These are phyloP conservation scores for Paraphaeosphaeria minitans DNA, from an alignment of 2,329 filamentous ascomycete genomes.

Conservation along the genomic window DNA sequence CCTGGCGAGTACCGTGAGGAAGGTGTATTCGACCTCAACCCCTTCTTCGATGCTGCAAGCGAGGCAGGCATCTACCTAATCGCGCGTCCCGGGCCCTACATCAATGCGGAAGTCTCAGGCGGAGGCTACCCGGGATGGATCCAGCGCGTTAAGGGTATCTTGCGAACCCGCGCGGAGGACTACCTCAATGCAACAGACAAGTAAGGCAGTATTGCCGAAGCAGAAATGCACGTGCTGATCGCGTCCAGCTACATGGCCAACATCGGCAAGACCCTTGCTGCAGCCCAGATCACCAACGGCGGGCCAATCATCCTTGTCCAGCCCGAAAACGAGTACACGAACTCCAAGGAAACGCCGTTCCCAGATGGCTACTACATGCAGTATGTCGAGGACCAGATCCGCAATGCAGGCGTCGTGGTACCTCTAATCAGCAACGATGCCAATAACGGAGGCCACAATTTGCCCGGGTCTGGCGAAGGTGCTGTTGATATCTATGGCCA, in stretches of 20 bases:
- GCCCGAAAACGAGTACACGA: conserved; percentile 80
- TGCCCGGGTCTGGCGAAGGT: conserved; percentile 61
- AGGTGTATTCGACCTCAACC: conserved; percentile 73
- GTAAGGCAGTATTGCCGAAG: conserved; percentile 47
- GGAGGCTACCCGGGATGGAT: conserved; percentile 85
- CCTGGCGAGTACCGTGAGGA: conserved; percentile 71
- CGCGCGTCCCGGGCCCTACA: conserved; percentile 72
- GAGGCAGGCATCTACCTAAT: conserved; percentile 78
- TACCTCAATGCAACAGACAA: conserved; percentile 71
- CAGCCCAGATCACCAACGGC: conserved; percentile 80
- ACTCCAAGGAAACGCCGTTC: conserved; percentile 57
- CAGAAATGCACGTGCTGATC: conserved; percentile 5
- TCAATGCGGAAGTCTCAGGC: conserved; percentile 77
- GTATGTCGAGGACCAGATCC: conserved; percentile 71
- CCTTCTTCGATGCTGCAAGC: conserved; percentile 76
- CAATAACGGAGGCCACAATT: conserved; percentile 63
- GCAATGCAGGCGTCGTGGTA: conserved; percentile 71
- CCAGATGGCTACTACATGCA: conserved; percentile 72
- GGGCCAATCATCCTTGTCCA: conserved; percentile 80
- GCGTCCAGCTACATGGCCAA: conserved; percentile 61
- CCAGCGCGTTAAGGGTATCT: conserved; percentile 66
- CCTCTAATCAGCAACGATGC: conserved; percentile 79
- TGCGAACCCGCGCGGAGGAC: conserved; percentile 66
- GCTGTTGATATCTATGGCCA: conserved; percentile 70
- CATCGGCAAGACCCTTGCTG: conserved; percentile 70